Conservation (phyloP, 2,329 filamentous ascomycete genomes). For the Talaromyces verruculosus region DNA sequence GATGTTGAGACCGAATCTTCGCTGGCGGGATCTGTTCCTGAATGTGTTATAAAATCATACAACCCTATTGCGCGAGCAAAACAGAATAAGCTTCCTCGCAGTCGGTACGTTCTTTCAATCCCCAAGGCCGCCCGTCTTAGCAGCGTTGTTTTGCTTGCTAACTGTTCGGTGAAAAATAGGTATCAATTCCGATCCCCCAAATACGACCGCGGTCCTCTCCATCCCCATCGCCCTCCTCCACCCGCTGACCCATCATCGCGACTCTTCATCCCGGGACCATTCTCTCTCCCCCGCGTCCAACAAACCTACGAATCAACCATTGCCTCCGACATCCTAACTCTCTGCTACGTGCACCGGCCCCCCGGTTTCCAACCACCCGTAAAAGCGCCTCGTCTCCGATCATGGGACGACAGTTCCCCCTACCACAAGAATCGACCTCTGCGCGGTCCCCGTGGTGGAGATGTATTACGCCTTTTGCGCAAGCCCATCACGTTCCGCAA, state of each 20-base stretch:
- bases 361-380: conserved; percentile 66
- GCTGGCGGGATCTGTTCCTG: conserved; percentile 38
- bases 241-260: conserved; percentile 84
- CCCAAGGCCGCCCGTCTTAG: no score
- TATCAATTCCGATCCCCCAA: conserved; percentile 94
- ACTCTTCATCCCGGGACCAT: conserved; percentile 85
- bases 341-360: conserved; percentile 82
- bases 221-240: conserved; percentile 87
- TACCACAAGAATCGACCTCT: conserved; percentile 91
- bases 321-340: conserved; percentile 80
- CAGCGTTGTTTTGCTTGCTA: no score
- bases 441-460: conserved; percentile 77
- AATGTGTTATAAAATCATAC: conserved; percentile 48
- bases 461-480: conserved; percentile 52
- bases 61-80: conserved; percentile 52
- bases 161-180: conserved; percentile 24
- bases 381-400: conserved; percentile 67
- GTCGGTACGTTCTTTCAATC: conserved; percentile 48
- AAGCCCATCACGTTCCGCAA: conserved; percentile 73
- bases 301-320: conserved; percentile 89
- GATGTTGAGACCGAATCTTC: conserved; percentile 53
- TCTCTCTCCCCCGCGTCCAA: conserved; percentile 79
- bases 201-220: conserved; percentile 89
- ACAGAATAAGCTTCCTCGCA: conserved; percentile 48
- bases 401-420: conserved; percentile 86